Evolutionary conservation across 768 basidiomycete species (phyloP).

Genomic region (Sarcodon aspratus): DNA sequence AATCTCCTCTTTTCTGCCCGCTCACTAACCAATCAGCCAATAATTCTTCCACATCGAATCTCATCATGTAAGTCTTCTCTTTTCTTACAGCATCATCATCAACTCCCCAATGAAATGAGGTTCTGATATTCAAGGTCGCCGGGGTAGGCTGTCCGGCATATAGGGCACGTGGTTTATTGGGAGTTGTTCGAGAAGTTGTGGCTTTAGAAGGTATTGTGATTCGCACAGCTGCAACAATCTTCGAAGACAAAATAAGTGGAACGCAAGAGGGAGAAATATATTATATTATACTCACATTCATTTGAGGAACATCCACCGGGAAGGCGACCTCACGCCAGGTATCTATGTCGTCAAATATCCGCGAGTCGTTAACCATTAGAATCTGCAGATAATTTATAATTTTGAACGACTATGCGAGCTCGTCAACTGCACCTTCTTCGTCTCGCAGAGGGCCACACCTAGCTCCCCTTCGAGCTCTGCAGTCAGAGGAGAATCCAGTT

Average conservation of each 20-base stretch:
- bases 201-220: constrained; percentile 16
- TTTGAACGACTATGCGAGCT: constrained; percentile 14
- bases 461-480: constrained; percentile 19
- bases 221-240: constrained; percentile 59
- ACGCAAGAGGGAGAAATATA: constrained; percentile 1
- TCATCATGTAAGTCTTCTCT: constrained; percentile 39
- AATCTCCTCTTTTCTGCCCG: constrained; percentile 80
- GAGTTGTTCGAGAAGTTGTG: not conserved
- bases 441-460: constrained; percentile 10
- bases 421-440: constrained; percentile 9
- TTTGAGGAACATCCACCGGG: constrained; percentile 74
- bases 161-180: constrained; percentile 26
- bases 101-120: constrained; percentile 71
- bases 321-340: constrained; percentile 69
- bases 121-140: constrained; percentile 51
- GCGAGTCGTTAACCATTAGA: constrained; percentile 21
- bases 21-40: constrained; percentile 84
- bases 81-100: constrained; percentile 3
- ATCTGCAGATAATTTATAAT: not conserved
- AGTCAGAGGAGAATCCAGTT: constrained; percentile 43
- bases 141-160: constrained; percentile 88
- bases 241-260: constrained; percentile 1
- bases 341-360: constrained; percentile 9
- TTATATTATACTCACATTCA: constrained; percentile 45
- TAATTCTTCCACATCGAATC: constrained; percentile 76